Evolutionary conservation across 148 eudicot species (phyloP).

Genomic region (Chenopodium quinoa): DNA sequence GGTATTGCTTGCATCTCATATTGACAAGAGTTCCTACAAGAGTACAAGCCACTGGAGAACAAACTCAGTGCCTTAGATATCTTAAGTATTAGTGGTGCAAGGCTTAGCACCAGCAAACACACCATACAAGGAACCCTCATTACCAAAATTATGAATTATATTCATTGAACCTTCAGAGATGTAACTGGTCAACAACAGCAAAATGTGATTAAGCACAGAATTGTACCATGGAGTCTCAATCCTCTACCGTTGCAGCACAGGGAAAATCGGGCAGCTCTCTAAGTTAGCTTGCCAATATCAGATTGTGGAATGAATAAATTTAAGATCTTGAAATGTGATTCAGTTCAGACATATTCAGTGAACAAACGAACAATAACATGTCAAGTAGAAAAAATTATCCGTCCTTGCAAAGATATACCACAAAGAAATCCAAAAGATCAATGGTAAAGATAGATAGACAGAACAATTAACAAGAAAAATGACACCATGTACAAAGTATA

Average conservation of each 20-base stretch:
- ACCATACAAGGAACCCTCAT: background rate
- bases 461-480: background rate
- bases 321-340: background rate
- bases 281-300: background rate
- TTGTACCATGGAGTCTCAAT: background rate
- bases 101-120: background rate
- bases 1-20: background rate
- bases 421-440: background rate
- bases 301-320: background rate
- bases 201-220: background rate
- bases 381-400: background rate
- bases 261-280: background rate
- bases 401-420: background rate
- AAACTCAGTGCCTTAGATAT: background rate
- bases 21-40: background rate
- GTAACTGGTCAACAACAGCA: background rate
- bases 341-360: background rate
- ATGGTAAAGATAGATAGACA: background rate
- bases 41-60: background rate
- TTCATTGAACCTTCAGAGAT: background rate
- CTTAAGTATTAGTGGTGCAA: background rate
- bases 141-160: background rate
- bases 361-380: background rate
- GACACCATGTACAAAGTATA: background rate
- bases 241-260: background rate